phyloP scores from a whole-genome alignment of 805 yeast species.

The Priceomyces medius region DNA sequence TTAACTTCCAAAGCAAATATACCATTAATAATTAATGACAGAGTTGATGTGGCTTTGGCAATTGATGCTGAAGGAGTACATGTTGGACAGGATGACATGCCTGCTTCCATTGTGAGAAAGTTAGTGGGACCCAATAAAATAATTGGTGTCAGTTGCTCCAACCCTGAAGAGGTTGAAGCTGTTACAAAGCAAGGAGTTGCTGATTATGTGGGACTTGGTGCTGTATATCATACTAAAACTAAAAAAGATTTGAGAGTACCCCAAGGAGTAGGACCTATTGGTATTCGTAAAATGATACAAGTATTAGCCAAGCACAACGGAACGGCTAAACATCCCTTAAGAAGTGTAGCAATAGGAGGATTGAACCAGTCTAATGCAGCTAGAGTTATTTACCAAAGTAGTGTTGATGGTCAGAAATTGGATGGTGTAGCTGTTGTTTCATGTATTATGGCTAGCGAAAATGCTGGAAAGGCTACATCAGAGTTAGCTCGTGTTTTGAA shows the following conservation, averaged over 20 bases:
- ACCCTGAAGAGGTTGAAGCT: slow-evolving; percentile 51
- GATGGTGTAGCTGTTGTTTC: slow-evolving; percentile 93
- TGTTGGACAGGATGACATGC: slow-evolving; percentile 91
- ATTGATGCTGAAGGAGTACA: slow-evolving; percentile 89
- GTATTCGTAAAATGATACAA: slow-evolving; percentile 54
- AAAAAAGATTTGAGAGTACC: slow-evolving; percentile 58
- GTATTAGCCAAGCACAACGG: slow-evolving; percentile 33
- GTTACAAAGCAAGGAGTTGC: slow-evolving; percentile 52
- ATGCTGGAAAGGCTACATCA: slow-evolving; percentile 53
- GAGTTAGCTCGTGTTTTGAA: slow-evolving; percentile 29
- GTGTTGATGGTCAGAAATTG: slow-evolving; percentile 44
- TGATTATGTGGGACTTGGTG: slow-evolving; percentile 86
- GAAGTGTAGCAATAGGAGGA: slow-evolving; percentile 81
- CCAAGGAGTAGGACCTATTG: slow-evolving; percentile 57
- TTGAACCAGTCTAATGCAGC: slow-evolving; percentile 62
- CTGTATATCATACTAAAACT: slow-evolving; percentile 72
- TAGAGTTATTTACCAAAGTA: slow-evolving; percentile 52
- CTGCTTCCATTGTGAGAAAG: slow-evolving; percentile 53
- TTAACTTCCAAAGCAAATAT: slow-evolving; percentile 59
- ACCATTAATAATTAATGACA: slow-evolving; percentile 81
- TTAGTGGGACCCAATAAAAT: slow-evolving; percentile 73
- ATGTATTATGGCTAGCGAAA: slow-evolving; percentile 66
- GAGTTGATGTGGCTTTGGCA: slow-evolving; percentile 87
- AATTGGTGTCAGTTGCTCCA: slow-evolving; percentile 74
- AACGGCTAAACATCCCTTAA: slow-evolving; percentile 34